Base-by-base conservation (phyloP, 192 early-diverging fungal species). In the Coemansia javaensis region DNA sequence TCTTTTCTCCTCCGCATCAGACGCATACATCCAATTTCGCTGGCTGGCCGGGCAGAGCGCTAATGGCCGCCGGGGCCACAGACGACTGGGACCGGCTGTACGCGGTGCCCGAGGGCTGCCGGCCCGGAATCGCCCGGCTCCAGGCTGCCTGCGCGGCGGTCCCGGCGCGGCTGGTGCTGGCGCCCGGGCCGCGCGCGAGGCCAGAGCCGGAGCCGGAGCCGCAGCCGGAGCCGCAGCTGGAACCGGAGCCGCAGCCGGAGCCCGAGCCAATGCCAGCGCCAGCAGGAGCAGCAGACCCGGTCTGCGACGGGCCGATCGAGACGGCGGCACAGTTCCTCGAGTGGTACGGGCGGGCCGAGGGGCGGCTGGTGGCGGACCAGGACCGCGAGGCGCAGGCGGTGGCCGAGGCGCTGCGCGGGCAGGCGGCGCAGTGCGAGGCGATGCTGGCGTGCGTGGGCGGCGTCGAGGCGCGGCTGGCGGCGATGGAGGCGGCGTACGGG, bases 311-410 rank as follows among this genome's bases (percentile, higher is more conserved):
- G 60, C 78, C 87, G 2, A 87, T 97, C 32, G 85, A 93, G 39
- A 96, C 84, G 2, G 84, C 87, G 0, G 89, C 92, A 22, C 85
- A 97, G 75, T 99, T 99, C 48, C 81, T 97, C 45, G 85, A 90
- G 50, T 99, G 96, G 96, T 94, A 93, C 70, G 77, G 87, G 14
- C 53, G 44, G 10, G 80, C 89, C 6, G 91, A 97, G 59, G 55
- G 69, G 25, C 81, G 87, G 33, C 86, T 94, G 83, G 89, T 92
- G 42, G 55, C 56, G 13, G 64, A 47, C 2, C 75, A 85, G 44
- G 91, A 88, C 47, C 89, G 89, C 51, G 91, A 92, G 51, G 89
- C 90, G 51, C 74, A 82, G 3, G 91, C 93, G 46, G 79, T 82
- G 80, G 88, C 76, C 14, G 58, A 44, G 34, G 49, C 15, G 16